These are phyloP conservation scores for Coniochaeta prunicola DNA, from an alignment of 2,329 filamentous ascomycete genomes.

Conservation along the genomic window DNA sequence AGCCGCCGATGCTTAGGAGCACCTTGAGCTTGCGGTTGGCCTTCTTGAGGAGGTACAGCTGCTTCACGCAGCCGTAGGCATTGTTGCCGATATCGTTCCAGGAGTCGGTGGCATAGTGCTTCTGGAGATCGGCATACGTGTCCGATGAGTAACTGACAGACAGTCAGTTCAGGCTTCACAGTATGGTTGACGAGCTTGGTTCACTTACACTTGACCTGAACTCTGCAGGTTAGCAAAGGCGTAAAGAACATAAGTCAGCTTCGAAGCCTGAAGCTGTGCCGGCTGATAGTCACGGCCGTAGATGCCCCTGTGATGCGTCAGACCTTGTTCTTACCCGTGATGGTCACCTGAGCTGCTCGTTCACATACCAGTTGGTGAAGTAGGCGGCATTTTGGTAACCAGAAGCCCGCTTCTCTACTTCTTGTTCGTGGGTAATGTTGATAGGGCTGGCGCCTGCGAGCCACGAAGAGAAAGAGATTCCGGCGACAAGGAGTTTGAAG, in stretches of 20 bases:
- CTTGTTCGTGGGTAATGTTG: not conserved
- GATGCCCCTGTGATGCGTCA: constrained; percentile 28
- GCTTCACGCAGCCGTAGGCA: constrained; percentile 74
- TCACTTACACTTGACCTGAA: constrained; percentile 64
- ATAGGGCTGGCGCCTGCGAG: not conserved
- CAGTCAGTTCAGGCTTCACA: not conserved
- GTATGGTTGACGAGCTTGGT: not conserved
- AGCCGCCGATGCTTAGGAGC: constrained; percentile 76
- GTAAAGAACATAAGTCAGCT: constrained; percentile 73
- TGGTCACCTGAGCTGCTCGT: not conserved
- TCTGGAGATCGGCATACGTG: constrained; percentile 61
- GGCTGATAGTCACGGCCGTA: constrained; percentile 69
- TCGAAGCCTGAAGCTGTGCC: constrained; percentile 57
- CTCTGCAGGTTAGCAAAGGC: constrained; percentile 70
- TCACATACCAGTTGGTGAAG: constrained; percentile 40
- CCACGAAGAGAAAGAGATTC: not conserved
- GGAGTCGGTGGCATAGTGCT: constrained; percentile 63
- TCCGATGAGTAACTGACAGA: constrained; percentile 53
- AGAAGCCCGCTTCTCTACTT: constrained; percentile 6
- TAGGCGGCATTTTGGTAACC: constrained; percentile 38
- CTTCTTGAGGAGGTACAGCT: constrained; percentile 72
- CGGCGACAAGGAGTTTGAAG: not conserved
- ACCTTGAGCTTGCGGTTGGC: constrained; percentile 70
- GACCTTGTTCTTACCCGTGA: not conserved
- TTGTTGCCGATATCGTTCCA: constrained; percentile 63